Evolutionary conservation across 768 basidiomycete species (phyloP), one percentile per base, ranked within the genome.

Genomic region (Tephrocybe rancida): DNA sequence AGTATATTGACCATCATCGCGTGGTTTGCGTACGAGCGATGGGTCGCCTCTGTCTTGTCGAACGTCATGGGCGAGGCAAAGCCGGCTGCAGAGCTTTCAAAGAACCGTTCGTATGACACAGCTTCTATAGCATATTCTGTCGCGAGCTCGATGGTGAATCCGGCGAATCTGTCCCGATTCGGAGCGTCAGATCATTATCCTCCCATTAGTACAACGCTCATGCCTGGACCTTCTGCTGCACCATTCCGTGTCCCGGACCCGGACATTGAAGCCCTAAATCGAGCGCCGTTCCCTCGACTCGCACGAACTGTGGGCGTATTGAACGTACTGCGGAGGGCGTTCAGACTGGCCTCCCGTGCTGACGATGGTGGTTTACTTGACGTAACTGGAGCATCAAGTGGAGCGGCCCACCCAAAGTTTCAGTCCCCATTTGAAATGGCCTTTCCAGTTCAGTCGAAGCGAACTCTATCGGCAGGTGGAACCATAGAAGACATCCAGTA

Each of bases 11-110:
- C 35, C 13, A 35, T 52, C n/a, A 18, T 34, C 11, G 16, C 38
- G 5, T 55, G 57, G 57, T 39, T 59, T 7, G 43, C 22, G 13
- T 55, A 55, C 21, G 57, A 55, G 43, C 27, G 43, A 26, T 54
- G 46, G 46, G 19, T 49, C 19, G n/a, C 34, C 5, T 49, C 44
- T 30, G 13, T 48, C 35, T 25, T 44, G 30, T 22, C 39, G n/a
- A 19, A 19, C 6, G 39, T 21, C 7, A 37, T 30, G 35, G 8
- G 35, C n/a, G 35, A 41, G 39, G 21, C 21, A 41, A 35, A 39
- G 27, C 21, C 30, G 16, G 11, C n/a, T 4, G 30, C 49, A 42
- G 39, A 49, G 34, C 42, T 13, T 1, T 42, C 29, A 5, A 3
- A 32, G 26, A 26, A 5, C 5, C 25, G 39, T 43, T 41, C 27